These are phyloP conservation scores for Populus pruinosa DNA, from an alignment of 345 rosid species.

Conservation along the genomic window DNA sequence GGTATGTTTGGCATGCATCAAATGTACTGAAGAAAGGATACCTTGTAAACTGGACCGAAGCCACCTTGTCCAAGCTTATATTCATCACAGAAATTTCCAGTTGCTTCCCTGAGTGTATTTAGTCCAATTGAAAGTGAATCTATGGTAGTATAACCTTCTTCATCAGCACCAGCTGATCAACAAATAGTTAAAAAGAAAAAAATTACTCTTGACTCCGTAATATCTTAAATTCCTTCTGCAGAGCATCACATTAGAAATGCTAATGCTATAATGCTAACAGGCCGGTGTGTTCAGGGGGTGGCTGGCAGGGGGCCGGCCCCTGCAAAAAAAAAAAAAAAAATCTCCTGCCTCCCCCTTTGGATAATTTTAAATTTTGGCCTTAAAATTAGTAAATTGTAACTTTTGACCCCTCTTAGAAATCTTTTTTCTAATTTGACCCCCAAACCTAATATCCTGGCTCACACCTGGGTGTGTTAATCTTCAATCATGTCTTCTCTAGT, in stretches of 20 bases:
- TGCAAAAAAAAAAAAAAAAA: no score
- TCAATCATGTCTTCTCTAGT: no score
- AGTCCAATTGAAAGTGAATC: constrained; percentile 33
- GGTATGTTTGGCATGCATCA: not conserved
- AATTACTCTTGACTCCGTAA: not conserved
- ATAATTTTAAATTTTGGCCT: no score
- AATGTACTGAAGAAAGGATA: not conserved
- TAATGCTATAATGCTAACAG: not conserved
- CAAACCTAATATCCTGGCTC: no score
- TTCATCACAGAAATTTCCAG: constrained; percentile 30
- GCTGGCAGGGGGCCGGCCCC: no score
- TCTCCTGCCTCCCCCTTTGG: no score
- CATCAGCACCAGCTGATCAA: constrained; percentile 7
- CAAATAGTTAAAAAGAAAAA: not conserved
- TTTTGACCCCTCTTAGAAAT: no score
- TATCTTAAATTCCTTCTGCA: not conserved
- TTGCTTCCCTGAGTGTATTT: constrained; percentile 30
- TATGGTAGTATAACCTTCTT: constrained; percentile 6
- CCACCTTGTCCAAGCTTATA: constrained; percentile 46
- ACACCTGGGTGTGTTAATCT: not conserved
- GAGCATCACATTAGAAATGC: not conserved
- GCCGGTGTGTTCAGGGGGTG: no score
- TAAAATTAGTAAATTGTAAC: no score
- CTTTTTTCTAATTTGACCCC: no score
- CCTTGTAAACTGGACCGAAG: constrained; percentile 43